Percentiles rank a stretch among this genome's conserved stretches.
Conservation (phyloP, 1,284 basidiomycete species). For the Ustilago tritici region DNA sequence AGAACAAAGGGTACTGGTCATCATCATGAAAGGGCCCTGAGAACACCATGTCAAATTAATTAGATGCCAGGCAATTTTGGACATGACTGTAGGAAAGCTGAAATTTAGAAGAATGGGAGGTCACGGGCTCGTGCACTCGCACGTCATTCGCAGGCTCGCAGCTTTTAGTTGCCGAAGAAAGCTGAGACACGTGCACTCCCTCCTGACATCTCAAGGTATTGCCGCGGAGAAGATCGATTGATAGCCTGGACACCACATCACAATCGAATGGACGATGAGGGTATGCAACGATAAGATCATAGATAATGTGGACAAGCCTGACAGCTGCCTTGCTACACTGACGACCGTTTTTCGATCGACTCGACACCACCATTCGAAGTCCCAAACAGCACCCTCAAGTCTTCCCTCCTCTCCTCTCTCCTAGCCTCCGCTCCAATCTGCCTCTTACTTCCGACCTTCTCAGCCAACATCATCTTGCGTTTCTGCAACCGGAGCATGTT, state of each 20-base stretch:
- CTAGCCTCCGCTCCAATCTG: slow-evolving; percentile 23
- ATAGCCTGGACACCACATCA: not conserved
- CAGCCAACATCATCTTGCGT: slow-evolving; percentile 66
- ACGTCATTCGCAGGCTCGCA: not conserved
- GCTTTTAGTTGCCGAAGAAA: not conserved
- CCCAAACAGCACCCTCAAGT: slow-evolving; percentile 58
- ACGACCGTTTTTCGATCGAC: slow-evolving; percentile 12
- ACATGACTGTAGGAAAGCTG: not conserved
- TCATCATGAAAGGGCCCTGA: no score
- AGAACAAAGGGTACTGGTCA: no score
- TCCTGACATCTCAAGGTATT: not conserved
- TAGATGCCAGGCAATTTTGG: no score
- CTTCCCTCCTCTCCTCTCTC: slow-evolving; percentile 49
- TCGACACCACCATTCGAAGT: slow-evolving; percentile 32
- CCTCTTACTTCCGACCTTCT: slow-evolving; percentile 57
- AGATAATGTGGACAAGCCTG: not conserved
- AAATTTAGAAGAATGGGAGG: slow-evolving; percentile 1
- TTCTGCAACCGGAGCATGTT: slow-evolving; percentile 67
- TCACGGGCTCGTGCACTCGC: slow-evolving; percentile 2
- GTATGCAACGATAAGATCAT: not conserved
- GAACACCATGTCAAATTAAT: no score
- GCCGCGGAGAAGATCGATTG: not conserved
- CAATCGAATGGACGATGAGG: not conserved
- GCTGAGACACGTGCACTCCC: not conserved
- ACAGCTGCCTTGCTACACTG: not conserved